phyloP scores from a whole-genome alignment of 768 basidiomycete genomes.

The Pisolithus orientalis region DNA sequence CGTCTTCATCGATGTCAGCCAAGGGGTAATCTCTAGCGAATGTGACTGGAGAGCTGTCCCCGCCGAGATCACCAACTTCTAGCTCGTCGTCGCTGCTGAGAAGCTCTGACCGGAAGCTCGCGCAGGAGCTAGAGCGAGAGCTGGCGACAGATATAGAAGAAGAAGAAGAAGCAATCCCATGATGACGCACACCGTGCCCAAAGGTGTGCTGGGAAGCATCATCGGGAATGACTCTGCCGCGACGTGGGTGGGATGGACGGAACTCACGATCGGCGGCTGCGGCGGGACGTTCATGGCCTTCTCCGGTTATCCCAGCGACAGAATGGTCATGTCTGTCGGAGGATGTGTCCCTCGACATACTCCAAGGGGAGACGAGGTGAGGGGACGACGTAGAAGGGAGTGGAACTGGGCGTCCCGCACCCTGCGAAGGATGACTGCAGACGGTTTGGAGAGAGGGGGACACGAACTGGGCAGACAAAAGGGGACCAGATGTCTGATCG shows the following conservation, averaged over 20 bases:
- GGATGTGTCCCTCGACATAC: neutral
- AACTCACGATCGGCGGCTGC: conserved; percentile 18
- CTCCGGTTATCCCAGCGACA: conserved; percentile 19
- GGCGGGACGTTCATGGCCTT: conserved; percentile 33
- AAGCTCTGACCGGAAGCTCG: conserved; percentile 30
- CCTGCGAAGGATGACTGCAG: conserved; percentile 31
- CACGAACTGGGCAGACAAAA: conserved; percentile 24
- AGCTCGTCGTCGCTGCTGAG: conserved; percentile 46
- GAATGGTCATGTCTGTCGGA: conserved; percentile 5
- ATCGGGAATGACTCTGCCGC: conserved; percentile 30
- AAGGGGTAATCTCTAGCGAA: conserved; percentile 36
- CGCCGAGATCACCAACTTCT: conserved; percentile 34
- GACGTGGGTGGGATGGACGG: conserved; percentile 6
- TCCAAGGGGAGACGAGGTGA: conserved; percentile 9
- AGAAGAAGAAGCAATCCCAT: conserved; percentile 23
- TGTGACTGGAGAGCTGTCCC: conserved; percentile 31
- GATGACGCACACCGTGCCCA: conserved; percentile 34
- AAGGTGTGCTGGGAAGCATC: conserved; percentile 45
- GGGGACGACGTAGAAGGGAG: conserved; percentile 8
- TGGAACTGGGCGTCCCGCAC: conserved; percentile 21
- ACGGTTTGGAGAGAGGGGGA: conserved; percentile 8
- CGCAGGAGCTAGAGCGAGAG: conserved; percentile 28
- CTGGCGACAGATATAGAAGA: conserved; percentile 39
- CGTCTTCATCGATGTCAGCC: conserved; percentile 27
- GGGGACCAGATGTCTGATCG: conserved; percentile 42